Conservation (phyloP, 257 asterid genomes). For the Ballota nigra region DNA sequence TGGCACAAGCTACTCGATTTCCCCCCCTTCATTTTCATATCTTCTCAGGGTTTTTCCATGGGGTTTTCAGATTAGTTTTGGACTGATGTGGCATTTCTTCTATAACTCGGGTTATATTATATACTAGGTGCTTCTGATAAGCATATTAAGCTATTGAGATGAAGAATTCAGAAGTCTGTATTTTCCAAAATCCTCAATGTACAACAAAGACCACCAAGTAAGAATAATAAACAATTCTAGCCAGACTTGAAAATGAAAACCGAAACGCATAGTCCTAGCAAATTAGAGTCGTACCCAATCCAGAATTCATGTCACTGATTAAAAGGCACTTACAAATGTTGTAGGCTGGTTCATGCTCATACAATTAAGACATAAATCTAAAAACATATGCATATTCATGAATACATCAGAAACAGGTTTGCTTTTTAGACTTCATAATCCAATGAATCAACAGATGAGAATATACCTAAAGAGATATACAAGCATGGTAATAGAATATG, state of each 20-base stretch:
- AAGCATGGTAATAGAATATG: too few relatives aligned
- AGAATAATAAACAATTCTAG: background rate
- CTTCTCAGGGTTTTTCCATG: too few relatives aligned
- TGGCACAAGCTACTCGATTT: too few relatives aligned
- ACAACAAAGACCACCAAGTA: background rate
- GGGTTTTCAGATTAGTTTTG: too few relatives aligned
- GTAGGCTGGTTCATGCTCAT: background rate
- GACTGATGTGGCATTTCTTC: too few relatives aligned
- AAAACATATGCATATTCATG: too few relatives aligned
- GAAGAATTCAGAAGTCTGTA: background rate
- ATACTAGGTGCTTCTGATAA: constrained; percentile 12
- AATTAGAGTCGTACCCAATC: background rate
- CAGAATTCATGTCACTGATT: constrained; percentile 4
- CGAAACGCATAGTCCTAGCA: background rate
- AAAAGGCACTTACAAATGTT: background rate
- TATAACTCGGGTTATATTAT: too few relatives aligned
- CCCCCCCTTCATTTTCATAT: too few relatives aligned
- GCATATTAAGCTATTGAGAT: constrained; percentile 10
- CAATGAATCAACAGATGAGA: too few relatives aligned
- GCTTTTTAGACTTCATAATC: too few relatives aligned
- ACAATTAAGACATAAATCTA: background rate
- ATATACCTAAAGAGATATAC: too few relatives aligned
- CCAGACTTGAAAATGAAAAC: background rate
- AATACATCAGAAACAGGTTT: too few relatives aligned
- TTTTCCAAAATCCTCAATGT: background rate